A percentile compares a stretch with the other conserved stretches of the same genome.
Conservation (phyloP, 2,329 filamentous ascomycete genomes). For the Aspergillus sp. region DNA sequence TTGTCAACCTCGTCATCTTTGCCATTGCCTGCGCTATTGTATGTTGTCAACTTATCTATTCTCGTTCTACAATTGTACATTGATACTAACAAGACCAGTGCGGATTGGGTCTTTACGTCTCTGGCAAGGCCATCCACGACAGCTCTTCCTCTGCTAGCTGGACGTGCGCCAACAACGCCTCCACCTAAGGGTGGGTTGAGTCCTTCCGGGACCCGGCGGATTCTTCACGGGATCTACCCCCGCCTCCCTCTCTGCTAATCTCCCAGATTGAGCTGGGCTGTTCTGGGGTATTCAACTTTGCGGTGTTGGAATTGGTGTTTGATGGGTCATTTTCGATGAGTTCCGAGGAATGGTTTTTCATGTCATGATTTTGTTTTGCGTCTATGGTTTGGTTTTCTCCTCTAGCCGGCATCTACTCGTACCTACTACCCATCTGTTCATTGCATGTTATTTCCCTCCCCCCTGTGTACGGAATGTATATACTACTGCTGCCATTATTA, state of each 20-base stretch:
- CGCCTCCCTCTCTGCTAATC: no score
- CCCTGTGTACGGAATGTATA: no score
- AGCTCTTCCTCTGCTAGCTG: slow-evolving; percentile 38
- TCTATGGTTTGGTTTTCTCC: neutral
- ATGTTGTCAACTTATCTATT: slow-evolving; percentile 6
- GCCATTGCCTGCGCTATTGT: slow-evolving; percentile 34
- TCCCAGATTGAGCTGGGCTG: slow-evolving; percentile 6
- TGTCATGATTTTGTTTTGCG: neutral
- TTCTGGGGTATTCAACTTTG: neutral
- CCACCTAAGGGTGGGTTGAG: neutral
- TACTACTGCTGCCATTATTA: no score
- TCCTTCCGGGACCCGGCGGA: neutral
- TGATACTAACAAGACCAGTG: slow-evolving; percentile 29
- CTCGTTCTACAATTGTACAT: neutral
- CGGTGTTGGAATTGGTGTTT: neutral
- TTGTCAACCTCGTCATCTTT: slow-evolving; percentile 49
- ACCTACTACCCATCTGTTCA: no score
- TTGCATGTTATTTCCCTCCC: no score
- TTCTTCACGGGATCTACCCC: neutral
- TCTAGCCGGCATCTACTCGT: slow-evolving; percentile 3
- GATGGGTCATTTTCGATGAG: neutral
- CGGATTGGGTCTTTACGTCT: slow-evolving; percentile 46
- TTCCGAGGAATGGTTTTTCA: neutral
- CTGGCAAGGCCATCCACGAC: slow-evolving; percentile 41
- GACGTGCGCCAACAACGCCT: slow-evolving; percentile 43